Evolutionary conservation across 108 stramenopile genomes (phyloP).

Genomic region (Skeletonema grethae): DNA sequence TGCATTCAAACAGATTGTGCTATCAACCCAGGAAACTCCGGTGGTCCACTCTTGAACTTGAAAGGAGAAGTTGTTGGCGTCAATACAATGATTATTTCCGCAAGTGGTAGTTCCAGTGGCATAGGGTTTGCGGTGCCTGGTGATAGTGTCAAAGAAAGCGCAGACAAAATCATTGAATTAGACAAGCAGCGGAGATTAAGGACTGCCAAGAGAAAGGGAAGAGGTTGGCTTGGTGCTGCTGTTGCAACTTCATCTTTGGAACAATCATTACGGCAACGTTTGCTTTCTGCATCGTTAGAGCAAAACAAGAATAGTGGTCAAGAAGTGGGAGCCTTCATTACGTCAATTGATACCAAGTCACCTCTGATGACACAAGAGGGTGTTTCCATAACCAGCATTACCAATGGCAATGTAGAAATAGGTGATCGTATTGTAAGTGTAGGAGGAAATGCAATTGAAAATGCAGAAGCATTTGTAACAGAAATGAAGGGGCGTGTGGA

Average conservation of each 20-base stretch:
- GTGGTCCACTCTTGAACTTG: constrained; percentile 67
- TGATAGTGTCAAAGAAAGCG: constrained; percentile 62
- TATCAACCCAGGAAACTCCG: constrained; percentile 76
- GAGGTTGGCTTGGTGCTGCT: constrained; percentile 42
- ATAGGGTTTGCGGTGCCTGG: constrained; percentile 91
- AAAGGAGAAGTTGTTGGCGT: constrained; percentile 79
- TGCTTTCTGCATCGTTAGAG: background rate
- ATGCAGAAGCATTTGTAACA: constrained; percentile 47
- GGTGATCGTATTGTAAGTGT: constrained; percentile 76
- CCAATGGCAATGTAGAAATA: constrained; percentile 32
- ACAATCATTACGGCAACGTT: background rate
- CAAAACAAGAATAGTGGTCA: background rate
- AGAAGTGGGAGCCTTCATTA: constrained; percentile 25
- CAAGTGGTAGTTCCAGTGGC: constrained; percentile 68
- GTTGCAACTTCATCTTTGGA: constrained; percentile 16
- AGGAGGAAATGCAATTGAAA: constrained; percentile 54
- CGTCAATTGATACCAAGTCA: constrained; percentile 16
- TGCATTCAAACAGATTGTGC: constrained; percentile 85
- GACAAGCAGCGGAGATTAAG: constrained; percentile 27
- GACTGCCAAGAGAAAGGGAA: constrained; percentile 16
- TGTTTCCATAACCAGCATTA: background rate
- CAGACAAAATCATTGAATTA: constrained; percentile 27
- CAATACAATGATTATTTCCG: constrained; percentile 84
- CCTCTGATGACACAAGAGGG: constrained; percentile 10
- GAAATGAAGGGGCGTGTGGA: constrained; percentile 54